These are phyloP conservation scores for Neonectria neomacrospora DNA, from an alignment of 2,329 filamentous ascomycete genomes.

Conservation along the genomic window DNA sequence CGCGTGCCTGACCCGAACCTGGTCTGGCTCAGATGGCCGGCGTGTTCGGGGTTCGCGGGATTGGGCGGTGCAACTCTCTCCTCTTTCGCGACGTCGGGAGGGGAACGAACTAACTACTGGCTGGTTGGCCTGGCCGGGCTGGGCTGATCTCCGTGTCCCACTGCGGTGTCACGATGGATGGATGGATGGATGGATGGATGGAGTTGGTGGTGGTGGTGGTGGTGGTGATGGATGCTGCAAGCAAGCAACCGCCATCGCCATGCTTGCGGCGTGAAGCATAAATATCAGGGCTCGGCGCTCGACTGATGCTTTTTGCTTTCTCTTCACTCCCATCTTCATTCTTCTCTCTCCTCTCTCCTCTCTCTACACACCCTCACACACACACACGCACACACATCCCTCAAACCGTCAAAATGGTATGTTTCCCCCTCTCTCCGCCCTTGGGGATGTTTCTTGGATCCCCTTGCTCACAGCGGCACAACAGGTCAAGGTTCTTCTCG, in stretches of 20 bases:
- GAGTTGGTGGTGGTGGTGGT: neutral
- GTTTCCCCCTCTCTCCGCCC: slow-evolving; percentile 8
- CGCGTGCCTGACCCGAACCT: slow-evolving; percentile 3
- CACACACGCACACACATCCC: neutral
- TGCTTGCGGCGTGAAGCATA: slow-evolving; percentile 39
- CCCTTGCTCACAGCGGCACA: slow-evolving; percentile 39
- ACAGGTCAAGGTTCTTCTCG: slow-evolving; percentile 94
- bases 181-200: neutral
- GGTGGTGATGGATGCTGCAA: no score
- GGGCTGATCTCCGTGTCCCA: slow-evolving; percentile 4
- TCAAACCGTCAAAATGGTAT: slow-evolving; percentile 44
- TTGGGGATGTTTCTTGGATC: neutral
- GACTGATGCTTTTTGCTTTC: slow-evolving; percentile 20
- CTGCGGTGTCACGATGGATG: slow-evolving; percentile 5
- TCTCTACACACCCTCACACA: slow-evolving; percentile 25
- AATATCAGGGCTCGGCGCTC: slow-evolving; percentile 41
- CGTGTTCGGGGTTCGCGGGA: slow-evolving; percentile 43
- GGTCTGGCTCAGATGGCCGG: slow-evolving; percentile 36
- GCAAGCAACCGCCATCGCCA: neutral
- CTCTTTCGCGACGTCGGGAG: neutral
- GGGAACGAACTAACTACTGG: no score
- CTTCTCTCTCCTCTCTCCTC: slow-evolving; percentile 21
- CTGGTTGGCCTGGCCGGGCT: slow-evolving; percentile 7
- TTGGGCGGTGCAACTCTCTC: slow-evolving; percentile 4
- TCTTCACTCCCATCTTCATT: slow-evolving; percentile 29